These are phyloP conservation scores for Arxiozyma heterogenica DNA, from an alignment of 1,139 yeast species.

Conservation along the genomic window DNA sequence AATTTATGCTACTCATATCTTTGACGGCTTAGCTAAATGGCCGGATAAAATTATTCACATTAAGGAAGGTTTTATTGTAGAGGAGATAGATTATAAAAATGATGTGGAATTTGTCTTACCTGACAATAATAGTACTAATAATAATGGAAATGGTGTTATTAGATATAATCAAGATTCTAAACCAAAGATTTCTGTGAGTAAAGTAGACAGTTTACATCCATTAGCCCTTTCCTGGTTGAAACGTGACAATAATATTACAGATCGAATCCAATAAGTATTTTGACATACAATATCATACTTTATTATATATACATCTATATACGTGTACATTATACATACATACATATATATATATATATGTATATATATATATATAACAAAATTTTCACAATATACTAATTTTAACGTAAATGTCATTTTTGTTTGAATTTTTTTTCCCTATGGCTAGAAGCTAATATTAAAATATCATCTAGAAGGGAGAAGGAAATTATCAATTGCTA, in stretches of 20 bases:
- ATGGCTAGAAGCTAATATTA: not conserved
- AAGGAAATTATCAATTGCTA: too few relatives aligned
- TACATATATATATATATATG: not conserved
- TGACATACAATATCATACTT: too few relatives aligned
- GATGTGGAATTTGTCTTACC: constrained; percentile 30
- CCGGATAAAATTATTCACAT: constrained; percentile 80
- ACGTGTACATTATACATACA: not conserved
- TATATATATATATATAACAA: not conserved
- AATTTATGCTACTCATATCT: constrained; percentile 91
- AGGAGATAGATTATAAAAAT: constrained; percentile 26
- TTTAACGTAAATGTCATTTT: not conserved
- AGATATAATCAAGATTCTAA: constrained; percentile 7
- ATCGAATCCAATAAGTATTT: not conserved
- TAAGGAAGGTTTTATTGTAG: constrained; percentile 49
- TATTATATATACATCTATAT: not conserved
- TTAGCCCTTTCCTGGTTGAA: constrained; percentile 58
- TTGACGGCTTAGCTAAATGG: constrained; percentile 88
- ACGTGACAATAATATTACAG: constrained; percentile 33
- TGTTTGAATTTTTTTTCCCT: too few relatives aligned
- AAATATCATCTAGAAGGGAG: not conserved
- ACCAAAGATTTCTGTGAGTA: constrained; percentile 32
- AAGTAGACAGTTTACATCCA: constrained; percentile 56
- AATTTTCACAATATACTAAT: not conserved
- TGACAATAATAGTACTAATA: constrained; percentile 6
- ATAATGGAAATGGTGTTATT: constrained; percentile 13